Conservation (phyloP, 176 grass and related monocot genomes). For the Carex pumila region DNA sequence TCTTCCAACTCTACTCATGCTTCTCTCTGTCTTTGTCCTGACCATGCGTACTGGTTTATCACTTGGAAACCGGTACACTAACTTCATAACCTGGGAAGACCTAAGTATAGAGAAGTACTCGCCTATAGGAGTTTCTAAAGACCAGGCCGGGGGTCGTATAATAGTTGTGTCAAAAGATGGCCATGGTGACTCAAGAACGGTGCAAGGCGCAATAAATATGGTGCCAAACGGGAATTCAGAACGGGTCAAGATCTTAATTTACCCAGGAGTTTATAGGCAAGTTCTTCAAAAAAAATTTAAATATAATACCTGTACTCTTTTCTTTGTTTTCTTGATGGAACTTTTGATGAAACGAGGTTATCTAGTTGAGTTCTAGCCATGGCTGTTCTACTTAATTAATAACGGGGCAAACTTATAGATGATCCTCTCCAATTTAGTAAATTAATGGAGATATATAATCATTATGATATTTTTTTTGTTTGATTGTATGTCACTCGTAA, state of each 20-base stretch:
- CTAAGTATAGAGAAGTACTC: slow-evolving; percentile 25
- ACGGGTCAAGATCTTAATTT: slow-evolving; percentile 70
- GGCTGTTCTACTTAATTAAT: background rate
- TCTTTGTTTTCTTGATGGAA: background rate
- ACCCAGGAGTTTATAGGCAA: slow-evolving; percentile 71
- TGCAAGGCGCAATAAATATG: slow-evolving; percentile 91
- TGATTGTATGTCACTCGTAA: slow-evolving; percentile 14
- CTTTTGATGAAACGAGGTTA: background rate
- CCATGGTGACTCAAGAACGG: slow-evolving; percentile 57
- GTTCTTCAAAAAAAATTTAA: too few species aligned
- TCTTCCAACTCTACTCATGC: background rate
- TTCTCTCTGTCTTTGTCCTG: background rate
- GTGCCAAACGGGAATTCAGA: slow-evolving; percentile 57
- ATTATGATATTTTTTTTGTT: background rate
- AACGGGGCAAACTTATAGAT: background rate
- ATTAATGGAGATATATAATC: background rate
- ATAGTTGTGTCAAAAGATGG: slow-evolving; percentile 79
- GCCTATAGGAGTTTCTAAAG: background rate
- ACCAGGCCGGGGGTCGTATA: background rate
- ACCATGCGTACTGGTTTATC: background rate
- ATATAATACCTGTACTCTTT: too few species aligned
- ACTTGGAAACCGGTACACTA: background rate
- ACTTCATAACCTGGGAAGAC: slow-evolving; percentile 78
- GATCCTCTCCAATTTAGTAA: background rate
- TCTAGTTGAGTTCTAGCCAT: background rate